Base-by-base conservation (phyloP, 345 rosid genomes). In the Heritiera fomes region DNA sequence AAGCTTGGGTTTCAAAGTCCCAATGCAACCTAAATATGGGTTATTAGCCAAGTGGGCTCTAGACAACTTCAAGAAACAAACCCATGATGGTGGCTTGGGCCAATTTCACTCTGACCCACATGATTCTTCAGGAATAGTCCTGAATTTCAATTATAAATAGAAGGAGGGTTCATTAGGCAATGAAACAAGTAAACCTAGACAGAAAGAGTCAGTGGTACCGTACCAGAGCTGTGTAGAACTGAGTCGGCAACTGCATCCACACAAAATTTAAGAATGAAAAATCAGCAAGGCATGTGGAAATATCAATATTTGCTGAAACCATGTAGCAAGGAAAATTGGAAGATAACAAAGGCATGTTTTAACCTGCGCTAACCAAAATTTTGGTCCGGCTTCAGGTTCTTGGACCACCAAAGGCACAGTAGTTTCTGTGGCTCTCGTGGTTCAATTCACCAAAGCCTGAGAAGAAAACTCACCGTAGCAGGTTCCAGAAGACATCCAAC, bases 401-500 rank as follows among this genome's bases (percentile, higher is more conserved):
- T 45, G 79, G 68, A 75, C 77, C 77, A 75, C 40, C 68, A 40
- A 52, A 23, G 47, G 15, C 46, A 50, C 64, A 41, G n/a, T 67
- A 53, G 9, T 12, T 17, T 79, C 50, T 52, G 23, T 15, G 45
- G 53, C 38, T 70, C 41, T 61, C 18, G 20, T 38, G 32, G 38
- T 32, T 61, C 43, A 49, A 49, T 30, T 71, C 7, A 71, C 43
- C 58, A 15, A 14, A 28, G 58, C 70, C 59, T 59, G 17, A 47
- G 11, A 59, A n/a, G 18, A 10, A 61, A 30, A 81, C 97, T 94
- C 86, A 96, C 99, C 80, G 99, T 96, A 10, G 99, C 96, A 58
- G 98, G 97, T 68, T 96, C 99, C 14, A 96, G 94, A 83, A 96
- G 76, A 80, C 99, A 96, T 7, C 99, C 99, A 65, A 88, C 82